Conservation (phyloP, 208 protist genomes). For the Wallacemonas sp. region DNA sequence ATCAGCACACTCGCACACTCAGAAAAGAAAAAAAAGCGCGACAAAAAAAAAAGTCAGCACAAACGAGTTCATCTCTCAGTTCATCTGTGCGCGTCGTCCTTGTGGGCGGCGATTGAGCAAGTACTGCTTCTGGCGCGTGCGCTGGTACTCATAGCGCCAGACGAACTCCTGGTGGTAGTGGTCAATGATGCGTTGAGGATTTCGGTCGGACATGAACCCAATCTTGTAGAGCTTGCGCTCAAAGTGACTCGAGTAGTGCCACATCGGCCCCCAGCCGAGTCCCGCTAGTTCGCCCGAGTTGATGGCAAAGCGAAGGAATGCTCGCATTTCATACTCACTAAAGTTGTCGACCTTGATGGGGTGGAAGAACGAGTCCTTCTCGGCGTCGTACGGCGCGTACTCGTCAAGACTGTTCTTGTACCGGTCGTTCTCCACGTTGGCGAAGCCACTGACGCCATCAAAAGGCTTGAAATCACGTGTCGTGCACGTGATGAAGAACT, state of each 20-base stretch:
- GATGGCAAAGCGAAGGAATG: slow-evolving; percentile 86
- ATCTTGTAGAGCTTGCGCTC: slow-evolving; percentile 94
- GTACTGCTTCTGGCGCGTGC: slow-evolving; percentile 90
- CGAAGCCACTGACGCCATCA: slow-evolving; percentile 85
- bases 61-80: slow-evolving; percentile 4
- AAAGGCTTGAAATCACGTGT: slow-evolving; percentile 91
- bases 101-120: slow-evolving; percentile 51
- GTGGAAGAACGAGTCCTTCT: slow-evolving; percentile 91
- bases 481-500: slow-evolving; percentile 91
- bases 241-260: slow-evolving; percentile 91
- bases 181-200: slow-evolving; percentile 90
- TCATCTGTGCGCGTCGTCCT: slow-evolving; percentile 3
- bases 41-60: background rate
- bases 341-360: slow-evolving; percentile 87
- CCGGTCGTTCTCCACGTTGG: slow-evolving; percentile 80
- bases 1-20: no score
- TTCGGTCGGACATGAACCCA: slow-evolving; percentile 86
- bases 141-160: slow-evolving; percentile 90
- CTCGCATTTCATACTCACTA: slow-evolving; percentile 89
- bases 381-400: slow-evolving; percentile 87
- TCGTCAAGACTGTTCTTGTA: slow-evolving; percentile 86
- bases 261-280: slow-evolving; percentile 92
- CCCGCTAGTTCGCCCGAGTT: slow-evolving; percentile 91
- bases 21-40: no score
- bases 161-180: slow-evolving; percentile 93